Percentiles rank a stretch among this genome's conserved stretches.
Evolutionary conservation across 768 basidiomycete species (phyloP).

Genomic region (Tylopilus vinaceipallidus): DNA sequence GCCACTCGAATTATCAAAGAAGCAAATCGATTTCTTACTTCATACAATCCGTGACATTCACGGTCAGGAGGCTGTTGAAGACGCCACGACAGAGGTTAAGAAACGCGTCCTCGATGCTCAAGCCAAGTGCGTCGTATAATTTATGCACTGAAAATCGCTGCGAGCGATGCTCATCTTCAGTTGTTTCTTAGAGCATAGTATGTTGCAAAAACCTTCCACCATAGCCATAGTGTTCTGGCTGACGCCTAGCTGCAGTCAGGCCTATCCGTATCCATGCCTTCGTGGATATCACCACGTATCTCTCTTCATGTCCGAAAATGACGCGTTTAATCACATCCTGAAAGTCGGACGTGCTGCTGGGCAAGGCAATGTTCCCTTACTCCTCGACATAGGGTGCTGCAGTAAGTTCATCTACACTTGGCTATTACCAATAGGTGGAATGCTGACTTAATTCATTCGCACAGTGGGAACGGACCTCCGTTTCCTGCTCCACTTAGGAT

Average conservation of each 20-base stretch:
- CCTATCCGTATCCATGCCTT: slow-evolving; percentile 3
- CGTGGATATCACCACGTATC: slow-evolving; percentile 1
- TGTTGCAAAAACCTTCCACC: background rate
- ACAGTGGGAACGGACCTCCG: slow-evolving; percentile 8
- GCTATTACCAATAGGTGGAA: too few species aligned
- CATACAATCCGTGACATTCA: slow-evolving; percentile 4
- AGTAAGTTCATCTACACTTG: background rate
- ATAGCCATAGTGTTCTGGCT: background rate
- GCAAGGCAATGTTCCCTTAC: background rate
- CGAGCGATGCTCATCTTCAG: background rate
- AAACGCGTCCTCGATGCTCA: background rate
- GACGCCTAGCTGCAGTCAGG: background rate
- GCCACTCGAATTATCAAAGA: background rate
- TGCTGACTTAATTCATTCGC: background rate
- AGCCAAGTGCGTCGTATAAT: background rate
- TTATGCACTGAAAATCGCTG: background rate
- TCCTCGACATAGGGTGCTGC: slow-evolving; percentile 9
- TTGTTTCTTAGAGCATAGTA: slow-evolving; percentile 2
- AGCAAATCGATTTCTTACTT: background rate
- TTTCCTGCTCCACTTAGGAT: background rate
- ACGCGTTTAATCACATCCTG: background rate
- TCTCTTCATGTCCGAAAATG: background rate
- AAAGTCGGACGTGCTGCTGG: background rate
- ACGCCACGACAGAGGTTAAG: background rate
- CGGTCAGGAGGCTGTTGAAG: too few species aligned